Evolutionary conservation across 2,329 filamentous ascomycete species (phyloP), one percentile per base, ranked within the genome.

Genomic region (Scolecobasidium constrictum): DNA sequence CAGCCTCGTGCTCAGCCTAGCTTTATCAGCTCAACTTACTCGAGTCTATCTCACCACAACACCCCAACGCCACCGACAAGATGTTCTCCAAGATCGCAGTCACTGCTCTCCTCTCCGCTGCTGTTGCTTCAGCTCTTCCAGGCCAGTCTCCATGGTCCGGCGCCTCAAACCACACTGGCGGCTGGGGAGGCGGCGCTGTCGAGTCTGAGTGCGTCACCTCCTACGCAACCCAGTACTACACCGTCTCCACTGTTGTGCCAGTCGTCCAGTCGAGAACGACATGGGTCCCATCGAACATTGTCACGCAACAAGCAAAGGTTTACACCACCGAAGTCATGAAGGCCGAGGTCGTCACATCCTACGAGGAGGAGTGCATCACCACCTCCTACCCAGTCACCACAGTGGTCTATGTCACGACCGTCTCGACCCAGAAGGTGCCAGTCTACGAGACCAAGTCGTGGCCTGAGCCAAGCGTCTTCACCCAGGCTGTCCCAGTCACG

Each of bases 51-150:
- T 22, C 16, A 20, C 37, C 9, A 20, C 37, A 9, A 20, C 16
- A 22, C 37, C 6, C 19, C 19, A 20, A 19, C 9, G 13, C 19
- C 37, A 20, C 37, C 12, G 12, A 39, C 12, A 41, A 37, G 7
- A 41, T 41, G 38, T 41, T 41, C 22, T 35, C 38, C 38, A 31
- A 16, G 15, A 17, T 20, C 20, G n/a, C 23, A 19, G 15, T 35
- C 17, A 16, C 23, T 20, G 26, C 38, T 13, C 38, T 41, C 23
- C 11, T 35, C 23, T 16, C 26, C 38, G 21, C 20, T 22, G 12
- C 22, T 22, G 5, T 35, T 12, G 11, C 19, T n/a, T 13, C 38
- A 17, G 38, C 38, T 7, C 20, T 15, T 5, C 38, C 12, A 18
- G 12, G 18, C 11, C 12, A 11, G 11, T 18, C 36, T 11, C 15